Percentiles rank a stretch among this genome's conserved stretches.
These are phyloP conservation scores for Neodidymelliopsis sp. DNA, from an alignment of 2,329 filamentous ascomycete genomes.

Conservation along the genomic window DNA sequence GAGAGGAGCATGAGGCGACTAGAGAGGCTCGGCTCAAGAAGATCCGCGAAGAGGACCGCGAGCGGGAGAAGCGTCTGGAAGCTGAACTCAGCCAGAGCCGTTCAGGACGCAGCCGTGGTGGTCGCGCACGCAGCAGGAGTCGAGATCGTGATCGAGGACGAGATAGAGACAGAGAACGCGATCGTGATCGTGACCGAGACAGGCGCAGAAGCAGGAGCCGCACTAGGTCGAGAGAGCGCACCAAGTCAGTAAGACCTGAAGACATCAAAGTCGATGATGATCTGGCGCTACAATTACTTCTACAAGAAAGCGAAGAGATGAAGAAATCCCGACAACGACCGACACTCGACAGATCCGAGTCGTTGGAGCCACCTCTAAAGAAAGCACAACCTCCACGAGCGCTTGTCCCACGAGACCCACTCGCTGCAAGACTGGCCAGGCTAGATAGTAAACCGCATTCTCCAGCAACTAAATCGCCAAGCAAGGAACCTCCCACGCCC, in stretches of 20 bases:
- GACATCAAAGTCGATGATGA: constrained; percentile 51
- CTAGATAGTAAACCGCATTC: constrained; percentile 40
- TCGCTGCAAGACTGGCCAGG: constrained; percentile 37
- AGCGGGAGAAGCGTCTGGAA: constrained; percentile 48
- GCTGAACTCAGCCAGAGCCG: constrained; percentile 62
- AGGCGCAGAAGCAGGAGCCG: constrained; percentile 32
- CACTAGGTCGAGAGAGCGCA: constrained; percentile 33
- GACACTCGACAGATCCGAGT: constrained; percentile 48
- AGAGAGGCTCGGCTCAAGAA: constrained; percentile 54
- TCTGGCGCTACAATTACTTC: constrained; percentile 42
- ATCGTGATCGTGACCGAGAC: constrained; percentile 33
- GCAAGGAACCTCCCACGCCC: constrained; percentile 35
- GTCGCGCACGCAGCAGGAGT: constrained; percentile 39
- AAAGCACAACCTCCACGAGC: constrained; percentile 48
- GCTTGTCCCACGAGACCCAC: constrained; percentile 46
- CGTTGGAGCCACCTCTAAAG: constrained; percentile 48
- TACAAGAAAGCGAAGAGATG: constrained; percentile 49
- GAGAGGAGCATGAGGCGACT: constrained; percentile 52
- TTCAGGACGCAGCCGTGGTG: constrained; percentile 46
- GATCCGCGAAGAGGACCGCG: constrained; percentile 44
- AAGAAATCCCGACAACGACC: constrained; percentile 48
- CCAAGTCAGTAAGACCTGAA: constrained; percentile 35
- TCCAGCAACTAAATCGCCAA: constrained; percentile 31
- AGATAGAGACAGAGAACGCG: constrained; percentile 41
- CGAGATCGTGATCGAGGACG: constrained; percentile 31